phyloP scores from a whole-genome alignment of 2,329 filamentous ascomycete species.

The Xylariaceae sp. region DNA sequence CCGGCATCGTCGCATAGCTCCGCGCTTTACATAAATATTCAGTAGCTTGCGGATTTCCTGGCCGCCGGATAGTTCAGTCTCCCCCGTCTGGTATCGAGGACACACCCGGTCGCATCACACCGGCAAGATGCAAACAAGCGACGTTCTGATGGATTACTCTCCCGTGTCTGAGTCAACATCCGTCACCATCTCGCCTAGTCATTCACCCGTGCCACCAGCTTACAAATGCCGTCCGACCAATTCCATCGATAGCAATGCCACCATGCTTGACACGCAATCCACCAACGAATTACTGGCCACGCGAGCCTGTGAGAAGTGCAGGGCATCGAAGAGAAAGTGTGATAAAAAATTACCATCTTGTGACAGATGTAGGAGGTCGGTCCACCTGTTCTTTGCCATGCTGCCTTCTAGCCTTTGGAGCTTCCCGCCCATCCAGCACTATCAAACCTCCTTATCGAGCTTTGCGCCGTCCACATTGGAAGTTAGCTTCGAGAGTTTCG shows the following conservation, averaged over 20 bases:
- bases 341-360: conserved; percentile 35
- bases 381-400: background rate
- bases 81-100: background rate
- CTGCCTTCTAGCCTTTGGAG: background rate
- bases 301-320: conserved; percentile 35
- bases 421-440: background rate
- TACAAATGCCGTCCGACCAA: conserved; percentile 16
- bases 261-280: conserved; percentile 13
- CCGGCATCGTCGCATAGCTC: background rate
- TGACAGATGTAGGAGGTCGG: conserved; percentile 33
- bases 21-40: background rate
- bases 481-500: background rate
- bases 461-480: background rate
- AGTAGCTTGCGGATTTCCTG: background rate
- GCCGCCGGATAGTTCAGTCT: background rate
- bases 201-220: conserved; percentile 23
- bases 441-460: background rate
- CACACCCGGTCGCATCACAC: background rate
- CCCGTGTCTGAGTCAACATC: conserved; percentile 28
- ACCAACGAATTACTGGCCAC: conserved; percentile 22
- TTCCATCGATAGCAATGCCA: conserved; percentile 13
- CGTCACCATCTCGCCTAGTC: conserved; percentile 24
- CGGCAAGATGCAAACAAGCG: conserved; percentile 16
- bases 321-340: conserved; percentile 34
- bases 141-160: conserved; percentile 20